Evolutionary conservation across 1,284 basidiomycete genomes (phyloP), one percentile per base, ranked within the genome.

Genomic region (Ceratobasidium sp.): DNA sequence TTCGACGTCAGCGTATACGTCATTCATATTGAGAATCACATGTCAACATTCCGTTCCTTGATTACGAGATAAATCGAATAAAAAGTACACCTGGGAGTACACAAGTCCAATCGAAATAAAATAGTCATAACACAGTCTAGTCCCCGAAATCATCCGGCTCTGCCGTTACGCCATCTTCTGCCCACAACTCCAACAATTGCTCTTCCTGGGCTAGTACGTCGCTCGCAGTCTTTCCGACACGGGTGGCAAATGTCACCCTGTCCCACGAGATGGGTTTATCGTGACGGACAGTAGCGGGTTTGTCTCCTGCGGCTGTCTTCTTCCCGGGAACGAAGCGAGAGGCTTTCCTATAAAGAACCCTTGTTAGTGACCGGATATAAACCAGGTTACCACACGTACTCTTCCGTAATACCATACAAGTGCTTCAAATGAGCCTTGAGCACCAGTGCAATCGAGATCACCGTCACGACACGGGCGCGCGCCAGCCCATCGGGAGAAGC

Each of bases 221-320:
- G 40, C 85, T 82, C 1, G 80, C 80, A 3, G 85, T 87, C n/a
- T 85, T 74, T 29, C 92, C 80, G 1, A 86, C 83, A 27, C 75
- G 76, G 17, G 79, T 82, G 0, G 88, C 90, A 74, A 85, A 92
- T 1, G 88, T 85, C 62, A 93, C 76, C 27, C 89, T 84, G 15
- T 87, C 84, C 90, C 92, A 94, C 17, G 83, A 82, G 52, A 93
- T 82, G 0, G 86, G 82, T 38, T 81, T 80, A 12, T 88, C 86
- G 32, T 88, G 82, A 20, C 86, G 84, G 72, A 85, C 86, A 3
- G 81, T 77, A 1, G 87, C 89, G n/a, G 91, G 84, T 75, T 87
- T 90, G 77, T 97, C 94, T 0, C 93, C 94, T 2, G 89, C 76
- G 0, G 89, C 85, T 64, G 87, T 91, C 79, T 96, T 96, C 83